Evolutionary conservation across 345 rosid genomes (phyloP).

Genomic region (Cardamine resedifolia): DNA sequence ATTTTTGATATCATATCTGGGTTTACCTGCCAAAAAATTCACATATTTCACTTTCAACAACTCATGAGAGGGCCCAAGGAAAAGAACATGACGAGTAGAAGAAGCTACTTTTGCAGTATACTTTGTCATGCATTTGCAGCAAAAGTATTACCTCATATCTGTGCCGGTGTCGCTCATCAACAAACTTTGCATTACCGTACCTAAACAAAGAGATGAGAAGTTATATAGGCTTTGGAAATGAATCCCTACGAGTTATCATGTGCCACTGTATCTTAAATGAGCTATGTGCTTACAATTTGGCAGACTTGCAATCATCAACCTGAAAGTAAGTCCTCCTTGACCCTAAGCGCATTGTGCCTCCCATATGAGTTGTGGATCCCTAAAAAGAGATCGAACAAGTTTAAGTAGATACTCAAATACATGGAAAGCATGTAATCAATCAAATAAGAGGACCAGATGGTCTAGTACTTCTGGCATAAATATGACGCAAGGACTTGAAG

Average conservation of each 20-base stretch:
- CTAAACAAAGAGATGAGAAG: constrained; percentile 36
- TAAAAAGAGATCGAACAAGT: constrained; percentile 21
- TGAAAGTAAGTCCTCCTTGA: constrained; percentile 73
- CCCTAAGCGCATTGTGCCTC: constrained; percentile 83
- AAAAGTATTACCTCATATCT: constrained; percentile 65
- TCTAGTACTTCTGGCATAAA: constrained; percentile 75
- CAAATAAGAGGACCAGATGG: background rate
- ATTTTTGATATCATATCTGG: constrained; percentile 64
- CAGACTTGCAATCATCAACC: constrained; percentile 67
- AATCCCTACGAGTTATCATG: background rate
- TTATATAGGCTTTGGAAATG: background rate
- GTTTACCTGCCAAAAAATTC: constrained; percentile 51
- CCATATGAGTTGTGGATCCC: constrained; percentile 87
- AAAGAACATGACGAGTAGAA: background rate
- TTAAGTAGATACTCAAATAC: background rate
- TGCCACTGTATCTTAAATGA: background rate
- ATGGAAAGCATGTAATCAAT: background rate
- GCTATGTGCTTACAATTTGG: constrained; percentile 54
- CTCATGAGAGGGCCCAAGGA: background rate
- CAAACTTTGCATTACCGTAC: constrained; percentile 62
- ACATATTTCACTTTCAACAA: background rate
- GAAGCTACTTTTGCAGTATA: background rate
- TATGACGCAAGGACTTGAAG: constrained; percentile 72
- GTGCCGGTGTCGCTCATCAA: constrained; percentile 81
- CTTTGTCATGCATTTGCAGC: background rate